Percentiles rank a stretch among this genome's conserved stretches.
Conservation (phyloP, 768 basidiomycete species). For the Xerocomus brunneocitrinus region DNA sequence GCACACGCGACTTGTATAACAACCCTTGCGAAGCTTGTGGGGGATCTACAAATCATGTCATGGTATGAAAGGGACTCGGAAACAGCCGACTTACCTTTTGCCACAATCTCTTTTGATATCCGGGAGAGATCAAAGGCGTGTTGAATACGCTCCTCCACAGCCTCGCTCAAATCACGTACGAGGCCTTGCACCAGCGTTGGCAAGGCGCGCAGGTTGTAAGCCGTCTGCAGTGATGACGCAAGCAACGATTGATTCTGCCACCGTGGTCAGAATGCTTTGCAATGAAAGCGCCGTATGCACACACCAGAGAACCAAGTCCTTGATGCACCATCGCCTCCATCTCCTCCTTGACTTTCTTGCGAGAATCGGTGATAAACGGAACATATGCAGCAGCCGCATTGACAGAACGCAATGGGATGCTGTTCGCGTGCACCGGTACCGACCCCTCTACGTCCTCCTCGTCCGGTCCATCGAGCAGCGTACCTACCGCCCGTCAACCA, state of each 20-base stretch:
- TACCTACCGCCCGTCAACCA: conserved; percentile 33
- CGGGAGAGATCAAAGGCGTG: conserved; percentile 81
- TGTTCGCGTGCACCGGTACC: conserved; percentile 16
- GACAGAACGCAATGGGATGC: conserved; percentile 67
- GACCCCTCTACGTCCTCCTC: conserved; percentile 2
- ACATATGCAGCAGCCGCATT: conserved; percentile 66
- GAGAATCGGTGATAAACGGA: conserved; percentile 66
- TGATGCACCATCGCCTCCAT: conserved; percentile 90
- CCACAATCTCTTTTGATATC: conserved; percentile 80
- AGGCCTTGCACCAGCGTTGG: conserved; percentile 79
- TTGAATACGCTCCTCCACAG: conserved; percentile 76
- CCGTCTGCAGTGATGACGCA: conserved; percentile 92
- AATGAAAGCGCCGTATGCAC: conserved; percentile 23
- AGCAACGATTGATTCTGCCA: conserved; percentile 82
- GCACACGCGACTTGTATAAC: conserved; percentile 79
- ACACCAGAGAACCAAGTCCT: conserved; percentile 72
- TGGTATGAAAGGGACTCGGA: not conserved
- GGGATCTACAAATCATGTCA: conserved; percentile 11
- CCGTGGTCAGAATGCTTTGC: not conserved
- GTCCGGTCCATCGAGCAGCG: conserved; percentile 45
- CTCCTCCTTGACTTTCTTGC: conserved; percentile 65
- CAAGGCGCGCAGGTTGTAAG: conserved; percentile 84
- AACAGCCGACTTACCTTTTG: conserved; percentile 54
- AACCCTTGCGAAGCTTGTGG: conserved; percentile 33
- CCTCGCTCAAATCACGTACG: conserved; percentile 72